Evolutionary conservation across 2,329 filamentous ascomycete genomes (phyloP).

Genomic region (Aspergillus sp.): DNA sequence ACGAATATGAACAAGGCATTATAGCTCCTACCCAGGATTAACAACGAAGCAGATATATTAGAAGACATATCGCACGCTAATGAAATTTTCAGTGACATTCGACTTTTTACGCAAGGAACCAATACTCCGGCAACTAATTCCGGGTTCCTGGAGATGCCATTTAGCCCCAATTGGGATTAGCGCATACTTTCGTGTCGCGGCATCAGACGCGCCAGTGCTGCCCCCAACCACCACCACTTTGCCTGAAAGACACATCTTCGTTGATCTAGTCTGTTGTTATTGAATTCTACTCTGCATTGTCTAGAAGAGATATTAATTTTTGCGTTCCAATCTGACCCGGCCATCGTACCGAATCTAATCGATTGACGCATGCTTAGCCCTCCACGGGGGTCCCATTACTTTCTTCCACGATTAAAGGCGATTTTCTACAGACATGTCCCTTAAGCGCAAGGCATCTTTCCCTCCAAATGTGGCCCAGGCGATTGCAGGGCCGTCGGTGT

Average conservation of each 20-base stretch:
- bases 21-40: too few relatives aligned
- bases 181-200: slow-evolving; percentile 12
- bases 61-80: too few relatives aligned
- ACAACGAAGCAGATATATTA: too few relatives aligned
- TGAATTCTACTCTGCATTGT: not conserved
- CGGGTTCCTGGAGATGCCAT: slow-evolving; percentile 6
- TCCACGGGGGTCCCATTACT: too few relatives aligned
- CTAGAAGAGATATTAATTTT: too few relatives aligned
- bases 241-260: not conserved
- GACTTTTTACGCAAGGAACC: too few relatives aligned
- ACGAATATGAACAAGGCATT: too few relatives aligned
- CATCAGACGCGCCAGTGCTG: slow-evolving; percentile 4
- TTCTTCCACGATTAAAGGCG: too few relatives aligned
- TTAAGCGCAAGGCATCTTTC: slow-evolving; percentile 53
- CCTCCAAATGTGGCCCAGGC: slow-evolving; percentile 28
- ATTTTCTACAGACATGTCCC: slow-evolving; percentile 2
- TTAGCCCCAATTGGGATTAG: slow-evolving; percentile 23
- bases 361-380: too few relatives aligned
- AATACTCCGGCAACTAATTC: not conserved
- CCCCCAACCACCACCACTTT: slow-evolving; percentile 8
- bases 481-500: slow-evolving; percentile 17
- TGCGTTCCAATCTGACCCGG: too few relatives aligned
- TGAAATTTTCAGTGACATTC: too few relatives aligned
- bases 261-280: not conserved
- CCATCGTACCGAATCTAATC: too few relatives aligned